Evolutionary conservation across 768 basidiomycete species (phyloP), one percentile per base, ranked within the genome.

Genomic region (Scleroderma citrinum): DNA sequence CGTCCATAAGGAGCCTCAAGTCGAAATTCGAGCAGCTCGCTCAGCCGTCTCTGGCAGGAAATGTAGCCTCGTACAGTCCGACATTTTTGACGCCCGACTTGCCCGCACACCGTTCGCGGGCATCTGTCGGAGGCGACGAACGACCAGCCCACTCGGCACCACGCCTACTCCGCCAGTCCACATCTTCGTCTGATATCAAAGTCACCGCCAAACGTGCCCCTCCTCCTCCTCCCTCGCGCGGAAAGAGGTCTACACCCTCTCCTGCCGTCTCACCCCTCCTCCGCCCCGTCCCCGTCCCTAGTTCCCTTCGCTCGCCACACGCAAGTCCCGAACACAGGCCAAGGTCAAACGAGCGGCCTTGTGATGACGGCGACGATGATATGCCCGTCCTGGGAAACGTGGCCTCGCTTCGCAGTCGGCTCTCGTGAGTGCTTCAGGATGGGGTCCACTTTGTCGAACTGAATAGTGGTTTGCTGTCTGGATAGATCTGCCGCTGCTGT

Each of bases 21-120:
- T 85, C 83, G 26, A 78, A 71, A 58, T 90, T 88, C 59, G 87
- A 90, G 61, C 76, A 81, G 56, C 67, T 87, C 21, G 82, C 85
- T 3, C 69, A 10, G 23, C 47, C 17, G 29, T 45, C 41, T n/a
- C n/a, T n/a, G n/a, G n/a, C n/a, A n/a, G n/a, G n/a, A n/a, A n/a
- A n/a, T 42, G 39, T 46, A 49, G 46, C 44, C 41, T 49, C 55
- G 7, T 46, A 49, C 19, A 46, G 34, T 30, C 49, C 47, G 16
- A 32, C 44, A 0, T 59, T 57, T 17, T 45, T 69, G 32, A 42
- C 60, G 20, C 61, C 69, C 11, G 62, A 69, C 67, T n/a, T 48
- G 30, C n/a, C 60, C 2, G 70, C 65, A 44, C 72, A 75, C 44
- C 72, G 74, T 16, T 68, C 69, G 12, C 72, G 74, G 31, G 67